Evolutionary conservation across 257 asterid species (phyloP), one percentile per base, ranked within the genome.

Genomic region (Primulina huaijiensis): DNA sequence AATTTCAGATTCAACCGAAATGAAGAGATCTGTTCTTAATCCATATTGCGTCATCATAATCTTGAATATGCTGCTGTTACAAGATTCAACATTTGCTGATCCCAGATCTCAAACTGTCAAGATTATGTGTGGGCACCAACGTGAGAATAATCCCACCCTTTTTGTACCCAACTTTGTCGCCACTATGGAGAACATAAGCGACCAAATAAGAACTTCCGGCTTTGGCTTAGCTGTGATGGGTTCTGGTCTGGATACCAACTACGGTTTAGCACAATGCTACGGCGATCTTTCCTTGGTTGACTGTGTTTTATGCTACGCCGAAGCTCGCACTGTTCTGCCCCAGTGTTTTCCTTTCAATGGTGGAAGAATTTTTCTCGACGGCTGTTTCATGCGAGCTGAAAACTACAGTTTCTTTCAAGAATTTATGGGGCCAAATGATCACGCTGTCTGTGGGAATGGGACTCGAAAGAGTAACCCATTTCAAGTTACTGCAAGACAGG

Each of bases 361-460:
- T 0, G 98, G 91, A 19, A 74, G 85, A 68, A 81, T 92, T 25
- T 90, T 60, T 64, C 88, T 90, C 14, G 98, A 92, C 69, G 97
- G 98, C 30, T 92, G 98, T 78, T 92, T 88, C 43, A 87, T 92
- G 92, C 76, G 97, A 25, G 80, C 80, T 12, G 95, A 85, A 81
- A 88, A 87, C 66, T 90, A 88, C 71, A 77, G 79, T 56, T 92
- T 92, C 79, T 87, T 67, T 65, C 67, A 82, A 2, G 90, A 90
- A 86, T 82, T 68, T 59, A 38, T 76, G 0, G 89, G 88, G 37
- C 88, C 86, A 2, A 34, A 58, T 11, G 92, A 89, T 63, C 71
- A 50, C 8, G 67, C 68, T 21, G 73, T 81, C 4, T 89, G 95
- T 12, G 89, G 92, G 74, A 89, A 85, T 65, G 40, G 9, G 33